Base-by-base conservation (phyloP, 768 basidiomycete genomes). In the Cyathus striatus region DNA sequence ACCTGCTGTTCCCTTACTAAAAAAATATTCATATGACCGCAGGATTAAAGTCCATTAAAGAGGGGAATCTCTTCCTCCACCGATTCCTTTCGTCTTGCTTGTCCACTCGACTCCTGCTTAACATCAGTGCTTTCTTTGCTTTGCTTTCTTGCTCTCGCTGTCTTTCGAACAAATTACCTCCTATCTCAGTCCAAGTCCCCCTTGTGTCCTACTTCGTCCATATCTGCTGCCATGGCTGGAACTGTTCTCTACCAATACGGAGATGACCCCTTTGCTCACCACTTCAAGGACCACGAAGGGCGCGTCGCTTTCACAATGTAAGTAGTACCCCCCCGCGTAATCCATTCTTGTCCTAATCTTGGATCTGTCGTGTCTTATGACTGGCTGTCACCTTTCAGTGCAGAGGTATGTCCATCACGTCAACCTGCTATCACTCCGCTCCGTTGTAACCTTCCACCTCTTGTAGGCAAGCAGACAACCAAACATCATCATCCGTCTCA, bases 301-400 rank as follows among this genome's bases (percentile, higher is more conserved):
- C 71, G 76, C 25, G 63, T 68, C 18, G 86, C 86, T 1, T 89
- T 86, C 58, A 76, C 81, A 1, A 59, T 87, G 86, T 87, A 57
- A 48, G 85, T 66, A 1, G 21, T 21, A 33, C 24, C 30, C 30
- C 32, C 18, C 30, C 23, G 32, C n/a, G n/a, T n/a, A n/a, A n/a
- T n/a, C n/a, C n/a, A n/a, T n/a, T n/a, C n/a, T n/a, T n/a, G n/a
- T n/a, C 10, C 21, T 13, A 23, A 23, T n/a, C 18, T 18, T 17
- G 6, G 23, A 38, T 13, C 16, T 27, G 38, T 16, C 32, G 6
- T 26, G 23, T 47, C 26, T 33, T 2, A 30, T 24, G 17, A 17
- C 34, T 27, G 35, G 24, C 12, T 7, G 39, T 30, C 27, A 30
- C n/a, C 27, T n/a, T n/a, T 1, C 40, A 51, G 53, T 38, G 24